These are phyloP conservation scores for Exobasidium rhododendri DNA, from an alignment of 1,284 basidiomycete species.

Conservation along the genomic window DNA sequence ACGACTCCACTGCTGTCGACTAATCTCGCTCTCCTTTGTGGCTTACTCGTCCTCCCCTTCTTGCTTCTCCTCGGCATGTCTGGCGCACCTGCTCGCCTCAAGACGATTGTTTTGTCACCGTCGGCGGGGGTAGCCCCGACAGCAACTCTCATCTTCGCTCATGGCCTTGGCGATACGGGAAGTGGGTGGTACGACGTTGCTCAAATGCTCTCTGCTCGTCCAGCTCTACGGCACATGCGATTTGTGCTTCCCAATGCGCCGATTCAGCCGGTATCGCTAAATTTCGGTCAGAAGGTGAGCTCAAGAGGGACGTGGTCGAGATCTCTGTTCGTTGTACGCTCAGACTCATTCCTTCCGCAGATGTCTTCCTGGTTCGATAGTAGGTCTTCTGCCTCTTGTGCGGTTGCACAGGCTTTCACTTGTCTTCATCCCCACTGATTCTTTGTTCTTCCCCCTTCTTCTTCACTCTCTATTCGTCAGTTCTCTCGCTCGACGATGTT, in stretches of 20 bases:
- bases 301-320: neutral
- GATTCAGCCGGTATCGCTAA: constrained; percentile 50
- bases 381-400: constrained; percentile 42
- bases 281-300: constrained; percentile 45
- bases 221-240: constrained; percentile 46
- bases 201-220: constrained; percentile 47
- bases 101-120: constrained; percentile 47
- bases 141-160: constrained; percentile 49
- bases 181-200: constrained; percentile 52
- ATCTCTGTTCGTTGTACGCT: neutral
- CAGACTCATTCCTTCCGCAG: neutral
- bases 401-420: constrained; percentile 17
- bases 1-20: neutral
- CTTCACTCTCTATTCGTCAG: too few species aligned
- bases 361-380: constrained; percentile 55
- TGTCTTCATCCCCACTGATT: neutral
- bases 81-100: constrained; percentile 28
- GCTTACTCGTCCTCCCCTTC: neutral
- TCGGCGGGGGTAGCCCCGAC: constrained; percentile 40
- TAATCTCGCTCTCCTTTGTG: neutral
- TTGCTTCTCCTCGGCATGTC: neutral
- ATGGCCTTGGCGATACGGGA: constrained; percentile 51
- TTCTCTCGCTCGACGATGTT: constrained; percentile 39
- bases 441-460: too few species aligned
- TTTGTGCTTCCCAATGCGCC: constrained; percentile 54